Percentiles rank a stretch among this genome's conserved stretches.
These are phyloP conservation scores for Pseudocercospora fijiensis DNA, from an alignment of 2,329 filamentous ascomycete species.

Conservation along the genomic window DNA sequence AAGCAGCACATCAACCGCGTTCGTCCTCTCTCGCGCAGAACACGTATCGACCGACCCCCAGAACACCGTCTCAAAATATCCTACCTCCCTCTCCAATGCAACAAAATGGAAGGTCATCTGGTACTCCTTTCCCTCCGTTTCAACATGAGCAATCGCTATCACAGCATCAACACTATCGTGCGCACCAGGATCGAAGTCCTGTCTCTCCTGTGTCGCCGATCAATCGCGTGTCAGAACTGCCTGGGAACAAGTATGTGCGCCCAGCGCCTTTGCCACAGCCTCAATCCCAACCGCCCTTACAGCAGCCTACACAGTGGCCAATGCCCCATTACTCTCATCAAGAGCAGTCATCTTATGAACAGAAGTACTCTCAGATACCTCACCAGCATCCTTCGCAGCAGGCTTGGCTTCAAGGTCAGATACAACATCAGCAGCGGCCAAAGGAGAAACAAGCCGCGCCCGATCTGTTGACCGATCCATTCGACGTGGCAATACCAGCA, in stretches of 20 bases:
- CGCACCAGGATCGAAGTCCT: slow-evolving; percentile 30
- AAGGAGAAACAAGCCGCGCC: slow-evolving; percentile 41
- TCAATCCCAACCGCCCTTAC: slow-evolving; percentile 19
- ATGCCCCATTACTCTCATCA: slow-evolving; percentile 22
- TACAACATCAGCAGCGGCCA: slow-evolving; percentile 22
- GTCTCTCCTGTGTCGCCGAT: slow-evolving; percentile 37
- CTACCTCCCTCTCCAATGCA: slow-evolving; percentile 10
- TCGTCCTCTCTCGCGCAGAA: slow-evolving; percentile 22
- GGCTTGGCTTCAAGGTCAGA: slow-evolving; percentile 9
- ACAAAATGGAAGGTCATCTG: slow-evolving; percentile 20
- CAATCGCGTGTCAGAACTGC: slow-evolving; percentile 26
- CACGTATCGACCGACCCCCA: slow-evolving; percentile 29
- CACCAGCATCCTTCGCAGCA: slow-evolving; percentile 16
- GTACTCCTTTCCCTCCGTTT: slow-evolving; percentile 28
- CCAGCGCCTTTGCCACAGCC: slow-evolving; percentile 35
- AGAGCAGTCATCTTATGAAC: slow-evolving; percentile 10
- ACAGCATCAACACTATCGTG: slow-evolving; percentile 25
- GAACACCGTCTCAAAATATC: slow-evolving; percentile 13
- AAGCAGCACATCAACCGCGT: slow-evolving; percentile 19
- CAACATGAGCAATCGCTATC: slow-evolving; percentile 39
- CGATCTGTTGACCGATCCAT: slow-evolving; percentile 63
- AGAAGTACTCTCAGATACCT: slow-evolving; percentile 7
- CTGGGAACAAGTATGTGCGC: slow-evolving; percentile 23
- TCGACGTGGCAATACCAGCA: slow-evolving; percentile 57
- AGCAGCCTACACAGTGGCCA: slow-evolving; percentile 11